These are phyloP conservation scores for Colletotrichum theobromicola DNA, from an alignment of 2,329 filamentous ascomycete genomes.

Conservation along the genomic window DNA sequence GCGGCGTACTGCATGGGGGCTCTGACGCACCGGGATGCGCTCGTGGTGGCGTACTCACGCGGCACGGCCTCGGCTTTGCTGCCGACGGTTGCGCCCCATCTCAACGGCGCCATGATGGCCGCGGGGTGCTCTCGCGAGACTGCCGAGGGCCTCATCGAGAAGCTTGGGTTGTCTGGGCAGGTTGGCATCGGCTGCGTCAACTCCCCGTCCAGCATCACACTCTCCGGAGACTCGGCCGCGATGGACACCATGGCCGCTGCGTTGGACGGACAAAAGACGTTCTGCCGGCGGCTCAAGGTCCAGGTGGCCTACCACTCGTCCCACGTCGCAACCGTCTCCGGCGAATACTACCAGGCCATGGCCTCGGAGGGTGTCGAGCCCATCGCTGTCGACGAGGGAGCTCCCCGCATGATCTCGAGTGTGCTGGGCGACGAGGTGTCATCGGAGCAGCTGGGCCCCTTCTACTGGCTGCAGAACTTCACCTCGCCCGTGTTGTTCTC, in stretches of 20 bases:
- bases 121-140: not conserved
- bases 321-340: conserved; percentile 17
- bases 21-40: not conserved
- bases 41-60: not conserved
- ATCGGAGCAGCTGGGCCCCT: not conserved
- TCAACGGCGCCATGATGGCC: conserved; percentile 9
- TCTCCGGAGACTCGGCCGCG: conserved; percentile 9
- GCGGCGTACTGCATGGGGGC: conserved; percentile 35
- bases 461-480: conserved; percentile 20
- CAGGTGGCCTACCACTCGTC: conserved; percentile 26
- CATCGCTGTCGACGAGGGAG: not conserved
- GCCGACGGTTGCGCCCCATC: not conserved
- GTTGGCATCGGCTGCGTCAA: conserved; percentile 27
- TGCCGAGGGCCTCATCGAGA: not conserved
- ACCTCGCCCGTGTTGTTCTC: conserved; percentile 14
- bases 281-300: conserved; percentile 23
- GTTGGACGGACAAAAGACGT: conserved; percentile 44
- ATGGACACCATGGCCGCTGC: conserved; percentile 25
- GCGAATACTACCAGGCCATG: not conserved
- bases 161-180: not conserved
- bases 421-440: not conserved
- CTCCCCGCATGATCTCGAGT: not conserved
- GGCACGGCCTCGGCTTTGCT: not conserved
- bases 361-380: not conserved
- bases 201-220: conserved; percentile 26